A percentile compares a stretch with the other conserved stretches of the same genome.
These are phyloP conservation scores for Xylariaceae sp. DNA, from an alignment of 2,329 filamentous ascomycete genomes.

Conservation along the genomic window DNA sequence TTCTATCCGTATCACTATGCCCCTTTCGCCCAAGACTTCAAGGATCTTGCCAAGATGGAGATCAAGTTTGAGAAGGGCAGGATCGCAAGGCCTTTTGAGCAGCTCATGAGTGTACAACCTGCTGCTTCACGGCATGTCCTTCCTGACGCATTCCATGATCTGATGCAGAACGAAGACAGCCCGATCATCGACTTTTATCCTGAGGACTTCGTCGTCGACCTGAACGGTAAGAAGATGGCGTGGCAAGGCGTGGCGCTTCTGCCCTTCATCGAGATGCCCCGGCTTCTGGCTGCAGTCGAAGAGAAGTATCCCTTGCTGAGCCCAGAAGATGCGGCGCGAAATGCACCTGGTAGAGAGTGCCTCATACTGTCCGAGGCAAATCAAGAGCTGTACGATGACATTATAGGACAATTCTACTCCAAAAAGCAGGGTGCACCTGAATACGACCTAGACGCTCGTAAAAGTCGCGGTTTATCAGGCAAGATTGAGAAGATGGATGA, in stretches of 20 bases:
- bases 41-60: conserved; percentile 72
- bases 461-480: conserved; percentile 75
- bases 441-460: conserved; percentile 69
- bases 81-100: conserved; percentile 89
- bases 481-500: conserved; percentile 75
- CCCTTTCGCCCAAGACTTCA: conserved; percentile 93
- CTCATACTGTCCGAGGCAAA: conserved; percentile 82
- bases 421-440: conserved; percentile 70
- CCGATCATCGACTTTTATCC: conserved; percentile 98
- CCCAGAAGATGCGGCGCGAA: conserved; percentile 72
- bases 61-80: conserved; percentile 79
- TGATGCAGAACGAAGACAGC: conserved; percentile 86
- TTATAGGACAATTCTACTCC: conserved; percentile 83
- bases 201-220: conserved; percentile 84
- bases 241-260: conserved; percentile 95
- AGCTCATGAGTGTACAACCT: conserved; percentile 95
- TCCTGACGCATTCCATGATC: conserved; percentile 78
- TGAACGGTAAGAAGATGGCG: conserved; percentile 97
- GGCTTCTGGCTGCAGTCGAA: conserved; percentile 76
- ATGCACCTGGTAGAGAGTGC: conserved; percentile 74
- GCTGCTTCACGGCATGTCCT: conserved; percentile 90
- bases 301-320: conserved; percentile 77
- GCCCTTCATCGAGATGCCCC: conserved; percentile 92
- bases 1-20: conserved; percentile 99
- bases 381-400: conserved; percentile 73